Evolutionary conservation across 2,329 filamentous ascomycete genomes (phyloP), one percentile per base, ranked within the genome.

Genomic region (Ophiognomonia clavigignenti-juglandacearum): DNA sequence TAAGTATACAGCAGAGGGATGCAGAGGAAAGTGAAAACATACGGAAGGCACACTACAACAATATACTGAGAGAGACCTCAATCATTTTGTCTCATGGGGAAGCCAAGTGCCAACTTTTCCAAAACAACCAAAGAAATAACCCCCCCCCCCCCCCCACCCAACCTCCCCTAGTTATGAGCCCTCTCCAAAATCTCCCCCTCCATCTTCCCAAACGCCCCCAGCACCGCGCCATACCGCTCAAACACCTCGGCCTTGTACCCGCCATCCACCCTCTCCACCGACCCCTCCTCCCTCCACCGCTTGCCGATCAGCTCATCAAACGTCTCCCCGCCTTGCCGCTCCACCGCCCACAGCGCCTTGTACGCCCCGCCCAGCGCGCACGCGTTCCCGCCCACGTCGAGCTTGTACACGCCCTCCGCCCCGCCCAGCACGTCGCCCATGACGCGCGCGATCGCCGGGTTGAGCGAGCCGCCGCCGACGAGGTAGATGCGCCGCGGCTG

Each of bases 331-430:
- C 63, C 19, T 65, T 64, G 2, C 69, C 87, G 72, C 72, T 93
- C 89, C 46, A 89, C 73, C 1, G 86, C 90, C 93, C 93, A 98
- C 0, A 95, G 83, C 13, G 93, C 92, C 70, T 97, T 97, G 69
- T 97, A 96, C 22, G 92, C 92, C 6, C 89, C 89, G 13, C 93
- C 93, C 13, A 97, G 70, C 10, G 92, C 93, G 68, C 93, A 98
- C 3, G 93, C 92, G 68, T 95, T 96, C 22, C 91, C 90, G 22
- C 93, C 92, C 5, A 97, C 89, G 61, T 97, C 91, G 13, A 98
- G 80, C 67, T 86, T 87, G 70, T 89, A 98, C 22, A 97, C 88
- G 20, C 93, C 93, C 53, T 97, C 93, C 3, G 77, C 78, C 27
- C 88, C 88, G 43, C 93, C 93, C 3, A 98, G 79, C 3, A 97